Percentiles rank a stretch among this genome's conserved stretches.
These are phyloP conservation scores for Rhizopogon roseolus DNA, from an alignment of 768 basidiomycete species.

Conservation along the genomic window DNA sequence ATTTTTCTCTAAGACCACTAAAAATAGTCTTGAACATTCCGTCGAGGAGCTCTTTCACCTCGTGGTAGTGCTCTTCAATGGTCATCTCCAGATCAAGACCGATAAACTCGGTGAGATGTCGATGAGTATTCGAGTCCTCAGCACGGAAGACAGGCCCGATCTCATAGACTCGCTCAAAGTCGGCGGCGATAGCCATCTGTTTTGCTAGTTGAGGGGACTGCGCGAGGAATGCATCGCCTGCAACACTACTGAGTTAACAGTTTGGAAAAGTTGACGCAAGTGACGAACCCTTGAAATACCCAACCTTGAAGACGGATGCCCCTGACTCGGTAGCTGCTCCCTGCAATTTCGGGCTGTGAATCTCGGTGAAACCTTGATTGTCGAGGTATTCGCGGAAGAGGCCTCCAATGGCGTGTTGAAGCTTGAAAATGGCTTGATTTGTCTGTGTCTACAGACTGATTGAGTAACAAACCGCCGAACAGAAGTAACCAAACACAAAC, in stretches of 20 bases:
- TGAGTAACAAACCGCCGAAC: background rate
- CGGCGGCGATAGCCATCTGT: constrained; percentile 98
- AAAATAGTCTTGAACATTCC: constrained; percentile 84
- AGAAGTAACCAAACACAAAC: constrained; percentile 44
- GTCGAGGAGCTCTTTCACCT: constrained; percentile 92
- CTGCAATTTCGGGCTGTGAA: constrained; percentile 96
- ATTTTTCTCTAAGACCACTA: constrained; percentile 71
- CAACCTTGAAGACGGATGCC: constrained; percentile 95
- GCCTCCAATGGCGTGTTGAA: constrained; percentile 85
- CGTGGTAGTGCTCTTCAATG: constrained; percentile 98
- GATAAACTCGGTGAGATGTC: constrained; percentile 97
- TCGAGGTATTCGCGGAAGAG: constrained; percentile 84
- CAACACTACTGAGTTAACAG: background rate
- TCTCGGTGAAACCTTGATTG: constrained; percentile 78
- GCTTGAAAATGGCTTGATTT: constrained; percentile 91
- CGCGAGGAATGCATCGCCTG: constrained; percentile 88
- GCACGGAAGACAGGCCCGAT: constrained; percentile 97
- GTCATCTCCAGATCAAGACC: constrained; percentile 99
- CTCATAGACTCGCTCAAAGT: constrained; percentile 98
- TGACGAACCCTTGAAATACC: constrained; percentile 85
- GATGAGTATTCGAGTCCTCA: constrained; percentile 94
- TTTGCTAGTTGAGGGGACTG: constrained; percentile 97
- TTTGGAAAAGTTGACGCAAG: background rate
- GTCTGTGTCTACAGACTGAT: constrained; percentile 67
- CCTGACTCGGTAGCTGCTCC: constrained; percentile 97